A percentile compares a stretch with the other conserved stretches of the same genome.
These are phyloP conservation scores for Aspergillus kassunensis DNA, from an alignment of 495 filamentous ascomycete genomes.

Conservation along the genomic window DNA sequence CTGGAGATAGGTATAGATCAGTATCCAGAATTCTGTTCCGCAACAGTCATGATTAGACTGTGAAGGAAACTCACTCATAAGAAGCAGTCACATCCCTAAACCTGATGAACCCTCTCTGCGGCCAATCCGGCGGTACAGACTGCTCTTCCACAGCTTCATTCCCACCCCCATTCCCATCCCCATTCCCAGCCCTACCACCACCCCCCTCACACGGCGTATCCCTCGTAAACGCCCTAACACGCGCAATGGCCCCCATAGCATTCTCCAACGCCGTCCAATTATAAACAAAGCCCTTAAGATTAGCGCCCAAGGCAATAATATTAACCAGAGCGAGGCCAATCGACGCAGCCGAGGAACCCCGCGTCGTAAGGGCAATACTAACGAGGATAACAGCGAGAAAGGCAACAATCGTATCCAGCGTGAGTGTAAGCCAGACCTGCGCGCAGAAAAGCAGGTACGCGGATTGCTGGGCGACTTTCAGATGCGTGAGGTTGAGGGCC, in stretches of 20 bases:
- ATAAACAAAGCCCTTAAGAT: slow-evolving; percentile 44
- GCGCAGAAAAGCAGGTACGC: slow-evolving; percentile 46
- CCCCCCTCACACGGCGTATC: too few relatives aligned
- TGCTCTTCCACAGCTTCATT: slow-evolving; percentile 43
- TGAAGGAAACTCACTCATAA: slow-evolving; percentile 30
- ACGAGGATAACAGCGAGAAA: slow-evolving; percentile 37
- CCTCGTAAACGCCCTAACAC: slow-evolving; percentile 54
- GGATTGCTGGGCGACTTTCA: slow-evolving; percentile 51
- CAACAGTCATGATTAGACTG: not conserved
- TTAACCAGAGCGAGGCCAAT: slow-evolving; percentile 51
- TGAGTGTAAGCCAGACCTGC: slow-evolving; percentile 42
- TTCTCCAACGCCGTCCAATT: slow-evolving; percentile 58
- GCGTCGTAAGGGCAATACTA: slow-evolving; percentile 29
- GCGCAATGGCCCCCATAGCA: slow-evolving; percentile 51
- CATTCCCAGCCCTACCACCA: too few relatives aligned
- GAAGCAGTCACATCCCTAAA: slow-evolving; percentile 42
- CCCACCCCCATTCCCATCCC: too few relatives aligned
- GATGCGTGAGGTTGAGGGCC: slow-evolving; percentile 30
- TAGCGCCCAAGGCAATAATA: slow-evolving; percentile 40
- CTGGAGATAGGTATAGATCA: too few relatives aligned
- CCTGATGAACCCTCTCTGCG: slow-evolving; percentile 46
- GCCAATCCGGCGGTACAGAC: slow-evolving; percentile 45
- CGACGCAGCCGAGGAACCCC: slow-evolving; percentile 33
- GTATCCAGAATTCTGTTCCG: too few relatives aligned
- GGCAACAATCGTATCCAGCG: slow-evolving; percentile 37